Evolutionary conservation across 2,329 filamentous ascomycete species (phyloP).

Genomic region (Teratosphaeriaceae sp.): DNA sequence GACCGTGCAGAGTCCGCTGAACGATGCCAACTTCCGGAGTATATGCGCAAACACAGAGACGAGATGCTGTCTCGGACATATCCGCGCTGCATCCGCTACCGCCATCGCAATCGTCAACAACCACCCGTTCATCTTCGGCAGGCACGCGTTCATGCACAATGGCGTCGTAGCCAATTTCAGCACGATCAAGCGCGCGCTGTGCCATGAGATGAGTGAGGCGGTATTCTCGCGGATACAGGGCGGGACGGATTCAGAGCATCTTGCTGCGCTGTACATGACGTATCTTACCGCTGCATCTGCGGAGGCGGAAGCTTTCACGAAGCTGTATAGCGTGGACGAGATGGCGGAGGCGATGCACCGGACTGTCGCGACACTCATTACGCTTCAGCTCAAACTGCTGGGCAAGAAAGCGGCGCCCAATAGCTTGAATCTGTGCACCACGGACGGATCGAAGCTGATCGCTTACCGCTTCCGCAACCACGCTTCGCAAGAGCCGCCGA

Average conservation of each 20-base stretch:
- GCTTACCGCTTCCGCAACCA: slow-evolving; percentile 50
- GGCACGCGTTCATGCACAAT: slow-evolving; percentile 52
- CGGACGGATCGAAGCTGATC: slow-evolving; percentile 44
- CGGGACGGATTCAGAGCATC: slow-evolving; percentile 46
- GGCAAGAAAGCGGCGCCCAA: slow-evolving; percentile 39
- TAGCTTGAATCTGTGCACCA: slow-evolving; percentile 47
- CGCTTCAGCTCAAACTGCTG: slow-evolving; percentile 40
- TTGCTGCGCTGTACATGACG: slow-evolving; percentile 45
- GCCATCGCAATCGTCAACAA: slow-evolving; percentile 46
- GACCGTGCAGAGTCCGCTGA: slow-evolving; percentile 44
- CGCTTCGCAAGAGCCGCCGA: slow-evolving; percentile 44
- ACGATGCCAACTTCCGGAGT: slow-evolving; percentile 49
- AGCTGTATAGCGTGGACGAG: slow-evolving; percentile 33
- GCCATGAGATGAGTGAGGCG: slow-evolving; percentile 39
- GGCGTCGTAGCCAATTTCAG: slow-evolving; percentile 44
- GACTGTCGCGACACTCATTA: slow-evolving; percentile 38
- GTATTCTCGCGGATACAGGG: slow-evolving; percentile 44
- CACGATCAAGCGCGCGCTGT: slow-evolving; percentile 41
- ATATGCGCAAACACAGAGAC: slow-evolving; percentile 47
- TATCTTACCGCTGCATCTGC: slow-evolving; percentile 31
- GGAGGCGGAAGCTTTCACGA: slow-evolving; percentile 22
- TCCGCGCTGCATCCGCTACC: slow-evolving; percentile 44
- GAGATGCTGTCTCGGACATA: slow-evolving; percentile 47
- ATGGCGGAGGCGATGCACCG: slow-evolving; percentile 41
- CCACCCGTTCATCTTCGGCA: slow-evolving; percentile 50